Percentiles rank a stretch among this genome's conserved stretches.
These are phyloP conservation scores for Pseudogymnoascus sp. DNA, from an alignment of 2,329 filamentous ascomycete genomes.

Conservation along the genomic window DNA sequence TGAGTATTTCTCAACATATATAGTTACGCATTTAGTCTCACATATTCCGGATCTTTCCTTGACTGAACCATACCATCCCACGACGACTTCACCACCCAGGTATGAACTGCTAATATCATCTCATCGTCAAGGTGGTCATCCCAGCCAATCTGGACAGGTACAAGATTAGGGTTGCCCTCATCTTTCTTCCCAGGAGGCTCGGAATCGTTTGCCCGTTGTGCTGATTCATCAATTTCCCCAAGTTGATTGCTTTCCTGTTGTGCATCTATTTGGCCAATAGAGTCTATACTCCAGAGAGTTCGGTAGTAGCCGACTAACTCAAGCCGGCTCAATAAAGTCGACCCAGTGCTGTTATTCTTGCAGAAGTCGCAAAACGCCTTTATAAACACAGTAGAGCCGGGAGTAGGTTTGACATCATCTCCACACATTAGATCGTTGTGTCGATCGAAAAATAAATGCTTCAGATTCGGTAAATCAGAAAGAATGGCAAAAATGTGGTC, in stretches of 20 bases:
- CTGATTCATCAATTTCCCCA: background rate
- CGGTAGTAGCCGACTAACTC: background rate
- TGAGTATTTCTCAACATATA: too few species aligned
- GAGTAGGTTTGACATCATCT: background rate
- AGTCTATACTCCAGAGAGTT: background rate
- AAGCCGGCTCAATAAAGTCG: background rate
- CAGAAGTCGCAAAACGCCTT: background rate
- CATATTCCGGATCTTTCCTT: too few species aligned
- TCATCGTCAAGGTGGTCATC: background rate
- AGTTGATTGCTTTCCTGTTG: background rate
- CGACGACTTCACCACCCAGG: background rate
- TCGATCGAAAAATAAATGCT: background rate
- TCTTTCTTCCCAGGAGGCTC: background rate
- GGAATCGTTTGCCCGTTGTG: background rate
- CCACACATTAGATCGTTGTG: background rate
- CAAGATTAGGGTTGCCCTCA: background rate
- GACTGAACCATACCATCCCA: background rate
- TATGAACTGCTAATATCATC: background rate
- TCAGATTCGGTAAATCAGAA: background rate
- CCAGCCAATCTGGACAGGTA: background rate
- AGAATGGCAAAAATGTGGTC: background rate
- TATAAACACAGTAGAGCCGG: background rate
- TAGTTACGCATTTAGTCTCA: too few species aligned
- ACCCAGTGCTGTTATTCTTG: background rate
- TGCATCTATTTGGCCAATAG: background rate